phyloP scores from a whole-genome alignment of 164 flowering plant genomes.

The Annona squamosa region DNA sequence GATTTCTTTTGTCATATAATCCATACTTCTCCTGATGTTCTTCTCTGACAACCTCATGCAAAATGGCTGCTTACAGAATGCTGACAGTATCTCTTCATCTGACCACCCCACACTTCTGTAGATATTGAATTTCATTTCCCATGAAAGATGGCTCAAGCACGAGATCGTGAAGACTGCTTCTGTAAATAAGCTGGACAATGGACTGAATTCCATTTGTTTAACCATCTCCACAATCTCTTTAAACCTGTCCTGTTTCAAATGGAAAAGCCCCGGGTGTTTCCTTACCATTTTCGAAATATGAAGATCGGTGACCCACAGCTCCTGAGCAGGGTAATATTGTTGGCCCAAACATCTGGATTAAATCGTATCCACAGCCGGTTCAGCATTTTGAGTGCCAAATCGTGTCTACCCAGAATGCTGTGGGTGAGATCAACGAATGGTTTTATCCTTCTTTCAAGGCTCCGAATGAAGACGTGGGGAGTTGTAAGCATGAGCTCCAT shows the following conservation, averaged over 20 bases:
- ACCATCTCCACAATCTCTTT: background rate
- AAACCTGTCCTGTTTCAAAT: background rate
- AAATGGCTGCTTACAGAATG: background rate
- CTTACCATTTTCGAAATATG: background rate
- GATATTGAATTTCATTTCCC: background rate
- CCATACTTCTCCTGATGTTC: background rate
- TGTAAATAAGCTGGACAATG: background rate
- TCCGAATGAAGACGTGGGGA: background rate
- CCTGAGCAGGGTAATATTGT: background rate
- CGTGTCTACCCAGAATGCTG: background rate
- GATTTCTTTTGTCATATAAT: background rate
- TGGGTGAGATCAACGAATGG: background rate
- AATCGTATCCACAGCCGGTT: background rate
- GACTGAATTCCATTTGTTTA: background rate
- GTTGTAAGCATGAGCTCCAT: background rate
- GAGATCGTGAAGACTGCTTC: background rate
- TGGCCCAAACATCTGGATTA: no score
- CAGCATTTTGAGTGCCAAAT: background rate
- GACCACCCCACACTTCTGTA: constrained; percentile 3
- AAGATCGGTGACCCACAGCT: background rate
- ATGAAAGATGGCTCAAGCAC: background rate
- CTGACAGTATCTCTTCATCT: background rate
- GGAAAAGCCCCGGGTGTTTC: background rate
- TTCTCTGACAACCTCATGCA: background rate
- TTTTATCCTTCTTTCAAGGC: background rate